These are phyloP conservation scores for Alliaria petiolata DNA, from an alignment of 345 rosid species.

Conservation along the genomic window DNA sequence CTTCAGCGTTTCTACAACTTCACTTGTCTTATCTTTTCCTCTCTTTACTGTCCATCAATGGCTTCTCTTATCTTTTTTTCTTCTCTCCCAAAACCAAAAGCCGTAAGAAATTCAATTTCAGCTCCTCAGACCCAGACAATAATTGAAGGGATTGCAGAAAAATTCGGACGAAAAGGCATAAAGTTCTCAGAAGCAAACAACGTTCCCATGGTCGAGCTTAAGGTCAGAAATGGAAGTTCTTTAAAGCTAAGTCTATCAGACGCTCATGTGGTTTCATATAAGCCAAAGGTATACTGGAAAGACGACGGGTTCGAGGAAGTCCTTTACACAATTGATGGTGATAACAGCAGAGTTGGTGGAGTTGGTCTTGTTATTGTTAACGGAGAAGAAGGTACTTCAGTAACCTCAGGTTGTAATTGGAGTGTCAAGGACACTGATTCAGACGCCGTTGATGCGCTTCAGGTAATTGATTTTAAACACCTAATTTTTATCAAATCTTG, in stretches of 20 bases:
- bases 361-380: conserved; percentile 62
- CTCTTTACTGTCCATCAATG: conserved; percentile 35
- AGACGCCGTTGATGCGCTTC: conserved; percentile 86
- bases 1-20: conserved; percentile 4
- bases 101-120: conserved; percentile 29
- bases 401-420: conserved; percentile 53
- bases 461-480: conserved; percentile 40
- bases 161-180: conserved; percentile 72
- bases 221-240: conserved; percentile 81
- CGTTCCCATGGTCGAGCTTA: conserved; percentile 49
- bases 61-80: conserved; percentile 66
- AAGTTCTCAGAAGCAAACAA: conserved; percentile 58
- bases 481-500: background rate
- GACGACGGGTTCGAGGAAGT: conserved; percentile 80
- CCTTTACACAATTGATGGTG: conserved; percentile 53
- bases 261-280: conserved; percentile 79
- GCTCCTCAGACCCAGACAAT: conserved; percentile 19
- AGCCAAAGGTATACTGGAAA: conserved; percentile 79
- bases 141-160: conserved; percentile 49
- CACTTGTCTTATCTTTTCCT: conserved; percentile 15
- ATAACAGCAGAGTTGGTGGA: conserved; percentile 59
- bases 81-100: conserved; percentile 48
- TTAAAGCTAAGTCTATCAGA: conserved; percentile 54
- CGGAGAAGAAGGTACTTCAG: conserved; percentile 43
- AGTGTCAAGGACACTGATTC: conserved; percentile 72